These are phyloP conservation scores for Nicotiana sylvestris DNA, from an alignment of 257 asterid genomes.

Conservation along the genomic window DNA sequence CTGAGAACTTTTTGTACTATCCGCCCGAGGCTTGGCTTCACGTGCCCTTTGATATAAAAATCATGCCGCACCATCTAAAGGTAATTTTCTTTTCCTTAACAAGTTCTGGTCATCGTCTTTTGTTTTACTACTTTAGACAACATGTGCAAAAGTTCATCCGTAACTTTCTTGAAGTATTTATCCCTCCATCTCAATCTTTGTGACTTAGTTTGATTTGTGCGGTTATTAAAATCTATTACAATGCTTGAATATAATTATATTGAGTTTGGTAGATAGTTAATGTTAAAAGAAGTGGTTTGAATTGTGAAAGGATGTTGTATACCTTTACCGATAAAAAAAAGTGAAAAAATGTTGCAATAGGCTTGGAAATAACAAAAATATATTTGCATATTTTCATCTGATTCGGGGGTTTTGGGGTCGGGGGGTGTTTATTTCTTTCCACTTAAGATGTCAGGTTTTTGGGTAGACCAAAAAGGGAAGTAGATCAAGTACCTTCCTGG, in stretches of 20 bases:
- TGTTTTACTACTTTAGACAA: neutral
- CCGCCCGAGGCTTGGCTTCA: slow-evolving; percentile 96
- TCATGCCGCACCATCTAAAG: slow-evolving; percentile 98
- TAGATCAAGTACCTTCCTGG: neutral
- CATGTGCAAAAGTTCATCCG: neutral
- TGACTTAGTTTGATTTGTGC: neutral
- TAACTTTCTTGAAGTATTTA: neutral
- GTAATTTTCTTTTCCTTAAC: slow-evolving; percentile 31
- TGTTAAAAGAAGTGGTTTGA: neutral
- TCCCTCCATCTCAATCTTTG: neutral
- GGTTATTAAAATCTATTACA: neutral
- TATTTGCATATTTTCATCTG: neutral
- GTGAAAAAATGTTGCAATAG: neutral
- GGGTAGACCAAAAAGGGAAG: neutral
- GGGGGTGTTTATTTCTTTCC: no score
- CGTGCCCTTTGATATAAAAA: slow-evolving; percentile 84
- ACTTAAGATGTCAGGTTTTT: no score
- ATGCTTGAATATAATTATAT: neutral
- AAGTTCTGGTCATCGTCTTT: neutral
- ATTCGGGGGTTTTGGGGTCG: no score
- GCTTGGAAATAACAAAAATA: neutral
- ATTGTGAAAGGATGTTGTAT: neutral
- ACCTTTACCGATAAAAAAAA: neutral
- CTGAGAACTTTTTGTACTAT: slow-evolving; percentile 82
- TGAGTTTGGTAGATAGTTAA: neutral